These are phyloP conservation scores for Adenanthera pavonina DNA, from an alignment of 306 rosid species.

Conservation along the genomic window DNA sequence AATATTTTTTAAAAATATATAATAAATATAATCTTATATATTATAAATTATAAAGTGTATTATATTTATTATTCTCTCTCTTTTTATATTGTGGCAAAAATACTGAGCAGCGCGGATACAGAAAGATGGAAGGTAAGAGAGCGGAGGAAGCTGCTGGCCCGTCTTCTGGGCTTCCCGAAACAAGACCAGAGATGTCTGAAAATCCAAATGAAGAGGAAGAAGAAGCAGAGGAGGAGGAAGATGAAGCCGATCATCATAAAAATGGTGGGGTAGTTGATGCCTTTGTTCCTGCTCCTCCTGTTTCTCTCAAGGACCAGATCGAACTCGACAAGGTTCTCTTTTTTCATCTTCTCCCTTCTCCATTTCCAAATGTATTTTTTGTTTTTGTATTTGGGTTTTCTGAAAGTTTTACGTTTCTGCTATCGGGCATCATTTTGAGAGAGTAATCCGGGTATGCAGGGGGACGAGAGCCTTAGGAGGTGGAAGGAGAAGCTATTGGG, in stretches of 20 bases:
- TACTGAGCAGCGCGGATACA: background rate
- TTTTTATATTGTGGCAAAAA: slow-evolving; percentile 8
- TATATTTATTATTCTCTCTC: too few species aligned
- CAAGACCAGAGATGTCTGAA: slow-evolving; percentile 45
- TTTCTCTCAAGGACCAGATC: slow-evolving; percentile 96
- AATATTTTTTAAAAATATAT: too few species aligned
- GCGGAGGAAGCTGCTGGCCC: slow-evolving; percentile 73
- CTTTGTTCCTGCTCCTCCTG: slow-evolving; percentile 85
- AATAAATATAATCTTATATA: too few species aligned
- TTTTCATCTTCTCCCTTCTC: background rate
- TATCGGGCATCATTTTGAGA: slow-evolving; percentile 30
- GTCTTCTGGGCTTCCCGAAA: slow-evolving; percentile 51
- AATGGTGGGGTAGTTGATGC: slow-evolving; percentile 41
- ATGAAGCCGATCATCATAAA: slow-evolving; percentile 31
- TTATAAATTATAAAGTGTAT: too few species aligned
- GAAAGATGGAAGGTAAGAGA: slow-evolving; percentile 70
- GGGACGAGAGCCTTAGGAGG: slow-evolving; percentile 96
- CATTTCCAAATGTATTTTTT: background rate
- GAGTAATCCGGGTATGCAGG: slow-evolving; percentile 54
- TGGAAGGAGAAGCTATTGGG: slow-evolving; percentile 99
- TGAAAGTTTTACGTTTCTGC: slow-evolving; percentile 11
- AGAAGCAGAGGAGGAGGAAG: slow-evolving; percentile 43
- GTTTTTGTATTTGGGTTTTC: slow-evolving; percentile 22
- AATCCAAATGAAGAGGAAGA: slow-evolving; percentile 40
- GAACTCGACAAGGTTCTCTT: slow-evolving; percentile 80